These are phyloP conservation scores for Candida cerambycidarum DNA, from an alignment of 805 yeast genomes.

Conservation along the genomic window DNA sequence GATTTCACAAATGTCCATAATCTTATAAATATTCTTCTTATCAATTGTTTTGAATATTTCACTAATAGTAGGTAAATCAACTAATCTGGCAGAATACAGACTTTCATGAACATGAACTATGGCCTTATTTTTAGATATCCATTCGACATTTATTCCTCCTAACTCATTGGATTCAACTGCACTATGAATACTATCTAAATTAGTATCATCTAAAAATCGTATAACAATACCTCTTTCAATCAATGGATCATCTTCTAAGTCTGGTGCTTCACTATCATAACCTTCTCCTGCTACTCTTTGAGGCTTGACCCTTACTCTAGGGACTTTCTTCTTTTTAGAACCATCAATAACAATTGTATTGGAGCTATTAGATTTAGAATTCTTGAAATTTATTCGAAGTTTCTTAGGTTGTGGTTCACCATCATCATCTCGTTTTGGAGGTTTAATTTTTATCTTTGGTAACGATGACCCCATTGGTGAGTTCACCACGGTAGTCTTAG, in stretches of 20 bases:
- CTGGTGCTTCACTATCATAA: constrained; percentile 95
- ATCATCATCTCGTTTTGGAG: constrained; percentile 15
- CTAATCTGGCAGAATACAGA: constrained; percentile 75
- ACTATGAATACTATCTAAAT: constrained; percentile 68
- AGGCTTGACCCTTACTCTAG: constrained; percentile 54
- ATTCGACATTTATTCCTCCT: constrained; percentile 68
- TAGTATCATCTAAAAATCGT: constrained; percentile 68
- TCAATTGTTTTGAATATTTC: constrained; percentile 90
- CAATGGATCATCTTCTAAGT: constrained; percentile 90
- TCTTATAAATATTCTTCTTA: constrained; percentile 81
- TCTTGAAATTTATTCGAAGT: constrained; percentile 9
- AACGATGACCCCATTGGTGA: constrained; percentile 2
- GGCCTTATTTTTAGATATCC: constrained; percentile 82
- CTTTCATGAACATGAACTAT: constrained; percentile 66
- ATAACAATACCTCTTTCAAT: constrained; percentile 83
- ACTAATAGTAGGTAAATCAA: constrained; percentile 85
- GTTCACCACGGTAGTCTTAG: neutral
- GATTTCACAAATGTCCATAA: constrained; percentile 84
- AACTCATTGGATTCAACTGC: constrained; percentile 80
- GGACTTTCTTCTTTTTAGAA: constrained; percentile 23
- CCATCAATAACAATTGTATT: neutral
- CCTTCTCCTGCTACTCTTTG: constrained; percentile 88
- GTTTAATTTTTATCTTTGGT: constrained; percentile 6
- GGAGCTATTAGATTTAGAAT: neutral
- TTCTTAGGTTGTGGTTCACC: constrained; percentile 23